These are phyloP conservation scores for Pecoramyces ruminantium DNA, from an alignment of 192 early-diverging fungal genomes.

Conservation along the genomic window DNA sequence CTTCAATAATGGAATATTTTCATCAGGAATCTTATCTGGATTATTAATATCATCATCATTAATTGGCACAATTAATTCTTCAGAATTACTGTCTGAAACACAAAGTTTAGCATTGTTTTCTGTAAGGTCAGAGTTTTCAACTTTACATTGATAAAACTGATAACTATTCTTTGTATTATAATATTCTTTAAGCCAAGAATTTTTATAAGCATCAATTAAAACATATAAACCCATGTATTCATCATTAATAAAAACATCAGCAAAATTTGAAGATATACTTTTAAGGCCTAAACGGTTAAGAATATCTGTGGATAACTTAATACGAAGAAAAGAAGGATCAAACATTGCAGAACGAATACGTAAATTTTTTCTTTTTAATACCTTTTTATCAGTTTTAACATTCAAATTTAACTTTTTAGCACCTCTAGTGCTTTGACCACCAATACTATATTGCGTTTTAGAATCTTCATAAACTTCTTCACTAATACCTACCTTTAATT, in stretches of 20 bases:
- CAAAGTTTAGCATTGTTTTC: neutral
- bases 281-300: neutral
- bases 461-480: neutral
- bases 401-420: neutral
- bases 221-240: neutral
- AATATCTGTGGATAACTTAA: neutral
- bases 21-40: neutral
- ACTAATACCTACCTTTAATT: neutral
- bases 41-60: neutral
- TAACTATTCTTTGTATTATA: neutral
- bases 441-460: neutral
- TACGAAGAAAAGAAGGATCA: neutral
- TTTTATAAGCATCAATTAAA: neutral
- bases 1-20: neutral
- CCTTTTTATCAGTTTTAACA: neutral
- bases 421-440: neutral
- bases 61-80: neutral
- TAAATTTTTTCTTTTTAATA: neutral
- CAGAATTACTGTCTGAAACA: neutral
- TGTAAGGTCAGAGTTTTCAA: neutral
- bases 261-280: neutral
- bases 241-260: neutral
- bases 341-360: neutral
- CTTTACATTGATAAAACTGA: neutral
- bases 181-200: neutral